Percentiles rank a stretch among this genome's conserved stretches.
Evolutionary conservation across 2,329 filamentous ascomycete genomes (phyloP).

Genomic region (Trichoderma sp.): DNA sequence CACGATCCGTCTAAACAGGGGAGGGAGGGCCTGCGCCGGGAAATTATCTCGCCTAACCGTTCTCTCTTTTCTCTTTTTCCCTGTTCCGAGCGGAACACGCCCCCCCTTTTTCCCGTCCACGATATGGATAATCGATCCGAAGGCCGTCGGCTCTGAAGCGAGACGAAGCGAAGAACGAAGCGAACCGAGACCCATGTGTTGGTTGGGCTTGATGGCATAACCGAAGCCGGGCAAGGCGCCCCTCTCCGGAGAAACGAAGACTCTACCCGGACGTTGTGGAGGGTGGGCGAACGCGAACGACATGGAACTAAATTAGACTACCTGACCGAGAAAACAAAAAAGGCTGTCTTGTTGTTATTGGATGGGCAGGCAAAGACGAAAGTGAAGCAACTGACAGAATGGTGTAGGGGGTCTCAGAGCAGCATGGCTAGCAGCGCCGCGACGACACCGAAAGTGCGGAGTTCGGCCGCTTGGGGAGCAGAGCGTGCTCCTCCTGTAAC

Average conservation of each 20-base stretch:
- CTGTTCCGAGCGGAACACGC: neutral
- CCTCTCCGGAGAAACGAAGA: neutral
- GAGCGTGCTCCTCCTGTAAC: slow-evolving; percentile 11
- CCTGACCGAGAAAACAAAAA: neutral
- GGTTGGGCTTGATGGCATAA: neutral
- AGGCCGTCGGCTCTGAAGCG: neutral
- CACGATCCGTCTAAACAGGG: neutral
- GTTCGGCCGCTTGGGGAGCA: neutral
- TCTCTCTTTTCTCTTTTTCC: neutral
- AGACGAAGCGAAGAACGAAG: neutral
- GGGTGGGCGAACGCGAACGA: neutral
- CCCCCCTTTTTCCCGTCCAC: neutral
- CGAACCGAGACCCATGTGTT: neutral
- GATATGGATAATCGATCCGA: neutral
- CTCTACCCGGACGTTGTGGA: neutral
- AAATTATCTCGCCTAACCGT: neutral
- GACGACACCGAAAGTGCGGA: neutral
- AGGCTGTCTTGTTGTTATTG: neutral
- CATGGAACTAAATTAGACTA: neutral
- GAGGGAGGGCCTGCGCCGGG: slow-evolving; percentile 4
- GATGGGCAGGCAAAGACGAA: neutral
- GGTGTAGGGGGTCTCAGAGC: neutral
- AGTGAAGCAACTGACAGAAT: neutral
- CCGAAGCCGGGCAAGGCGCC: neutral
- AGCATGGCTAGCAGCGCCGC: slow-evolving; percentile 11